Evolutionary conservation across 2,329 filamentous ascomycete genomes (phyloP).

Genomic region (Xylariomycetidae sp.): DNA sequence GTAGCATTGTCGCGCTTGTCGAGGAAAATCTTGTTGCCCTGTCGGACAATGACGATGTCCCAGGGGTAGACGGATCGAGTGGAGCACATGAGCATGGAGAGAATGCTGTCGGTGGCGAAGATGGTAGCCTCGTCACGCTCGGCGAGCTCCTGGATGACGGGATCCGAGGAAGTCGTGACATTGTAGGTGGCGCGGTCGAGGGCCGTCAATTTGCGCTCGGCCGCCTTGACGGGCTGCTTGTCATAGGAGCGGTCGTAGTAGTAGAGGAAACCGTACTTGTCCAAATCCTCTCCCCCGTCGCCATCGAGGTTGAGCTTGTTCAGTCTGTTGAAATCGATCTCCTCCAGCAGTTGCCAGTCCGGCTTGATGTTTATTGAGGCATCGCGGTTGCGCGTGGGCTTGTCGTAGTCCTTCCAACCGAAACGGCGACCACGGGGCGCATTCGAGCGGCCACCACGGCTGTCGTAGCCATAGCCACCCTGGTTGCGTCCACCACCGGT

Average conservation of each 20-base stretch:
- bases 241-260: constrained; percentile 96
- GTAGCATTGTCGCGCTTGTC: constrained; percentile 96
- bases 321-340: constrained; percentile 96
- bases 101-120: constrained; percentile 93
- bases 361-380: constrained; percentile 93
- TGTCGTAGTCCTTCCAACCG: constrained; percentile 98
- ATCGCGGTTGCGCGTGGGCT: constrained; percentile 93
- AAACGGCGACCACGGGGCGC: constrained; percentile 78
- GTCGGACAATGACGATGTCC: constrained; percentile 91
- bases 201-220: constrained; percentile 79
- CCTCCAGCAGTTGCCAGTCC: constrained; percentile 92
- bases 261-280: constrained; percentile 95
- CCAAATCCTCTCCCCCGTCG: constrained; percentile 90
- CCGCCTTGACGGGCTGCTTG: constrained; percentile 83
- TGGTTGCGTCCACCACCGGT: constrained; percentile 63
- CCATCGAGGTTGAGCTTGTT: constrained; percentile 93
- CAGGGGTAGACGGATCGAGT: constrained; percentile 95
- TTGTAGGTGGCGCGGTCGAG: constrained; percentile 97
- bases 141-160: constrained; percentile 92
- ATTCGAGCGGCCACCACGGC: constrained; percentile 62
- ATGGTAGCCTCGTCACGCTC: constrained; percentile 95
- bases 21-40: constrained; percentile 95
- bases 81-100: constrained; percentile 99
- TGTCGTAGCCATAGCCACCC: constrained; percentile 63
- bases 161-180: constrained; percentile 92